Conservation (phyloP, 345 rosid species). For the Streptanthus diversifolius region DNA sequence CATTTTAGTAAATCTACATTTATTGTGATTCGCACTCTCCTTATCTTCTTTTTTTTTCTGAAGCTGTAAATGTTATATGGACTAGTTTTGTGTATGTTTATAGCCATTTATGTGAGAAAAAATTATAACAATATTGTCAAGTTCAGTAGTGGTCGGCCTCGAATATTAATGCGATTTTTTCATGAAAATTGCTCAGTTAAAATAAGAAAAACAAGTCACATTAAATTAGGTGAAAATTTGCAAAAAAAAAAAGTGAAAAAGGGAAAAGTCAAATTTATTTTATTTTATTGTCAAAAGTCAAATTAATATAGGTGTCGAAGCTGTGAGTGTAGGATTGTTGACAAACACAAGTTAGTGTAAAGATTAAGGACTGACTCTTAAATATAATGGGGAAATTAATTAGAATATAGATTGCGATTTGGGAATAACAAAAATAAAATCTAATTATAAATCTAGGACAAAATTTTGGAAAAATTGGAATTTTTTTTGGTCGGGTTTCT, state of each 20-base stretch:
- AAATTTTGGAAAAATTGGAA: slow-evolving; percentile 6
- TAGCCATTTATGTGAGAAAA: slow-evolving; percentile 10
- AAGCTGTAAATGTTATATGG: not conserved
- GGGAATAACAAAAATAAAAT: not conserved
- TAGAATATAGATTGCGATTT: not conserved
- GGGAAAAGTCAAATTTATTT: slow-evolving; percentile 16
- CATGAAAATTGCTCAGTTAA: not conserved
- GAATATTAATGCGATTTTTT: slow-evolving; percentile 17
- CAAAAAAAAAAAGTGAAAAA: not conserved
- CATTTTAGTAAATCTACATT: slow-evolving; percentile 21
- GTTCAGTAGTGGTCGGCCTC: slow-evolving; percentile 25
- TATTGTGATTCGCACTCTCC: slow-evolving; percentile 16
- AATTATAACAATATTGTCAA: not conserved
- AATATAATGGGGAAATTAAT: not conserved
- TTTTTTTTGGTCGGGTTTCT: slow-evolving; percentile 6
- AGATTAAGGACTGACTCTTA: not conserved
- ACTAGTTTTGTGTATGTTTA: slow-evolving; percentile 15
- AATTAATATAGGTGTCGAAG: not conserved
- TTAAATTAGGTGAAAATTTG: slow-evolving; percentile 29
- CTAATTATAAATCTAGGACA: not conserved
- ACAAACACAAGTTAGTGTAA: slow-evolving; percentile 4
- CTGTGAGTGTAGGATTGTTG: not conserved
- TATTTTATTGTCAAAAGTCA: no score
- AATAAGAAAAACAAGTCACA: not conserved
- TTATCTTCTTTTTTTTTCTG: not conserved